Conservation (phyloP, 306 rosid genomes). For the Sindora glabra region DNA sequence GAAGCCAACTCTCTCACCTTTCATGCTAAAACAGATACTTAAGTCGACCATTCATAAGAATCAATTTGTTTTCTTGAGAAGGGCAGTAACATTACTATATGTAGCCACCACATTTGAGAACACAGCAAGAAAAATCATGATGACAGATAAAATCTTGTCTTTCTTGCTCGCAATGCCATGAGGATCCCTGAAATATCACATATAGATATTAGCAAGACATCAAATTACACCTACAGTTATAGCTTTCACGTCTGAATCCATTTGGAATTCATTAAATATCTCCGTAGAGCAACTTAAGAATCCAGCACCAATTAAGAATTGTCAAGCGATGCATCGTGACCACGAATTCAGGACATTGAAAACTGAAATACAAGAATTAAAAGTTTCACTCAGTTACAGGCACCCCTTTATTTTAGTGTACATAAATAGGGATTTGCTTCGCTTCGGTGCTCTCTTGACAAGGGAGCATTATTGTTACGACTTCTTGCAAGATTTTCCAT, state of each 20-base stretch:
- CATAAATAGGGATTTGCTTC: too few species aligned
- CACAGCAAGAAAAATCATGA: constrained; percentile 78
- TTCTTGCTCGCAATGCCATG: constrained; percentile 59
- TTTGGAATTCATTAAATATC: background rate
- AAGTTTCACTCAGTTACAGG: background rate
- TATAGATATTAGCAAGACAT: background rate
- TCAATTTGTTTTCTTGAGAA: constrained; percentile 22
- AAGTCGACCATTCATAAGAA: background rate
- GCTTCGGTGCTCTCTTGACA: too few species aligned
- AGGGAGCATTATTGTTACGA: too few species aligned
- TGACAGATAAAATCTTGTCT: constrained; percentile 58
- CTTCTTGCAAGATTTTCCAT: too few species aligned
- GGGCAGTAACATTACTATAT: constrained; percentile 40
- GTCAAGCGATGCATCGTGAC: too few species aligned
- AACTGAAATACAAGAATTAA: too few species aligned
- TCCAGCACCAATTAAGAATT: background rate
- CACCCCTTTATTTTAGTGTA: background rate
- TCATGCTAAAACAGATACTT: background rate
- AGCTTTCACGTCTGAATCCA: background rate
- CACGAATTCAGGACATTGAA: too few species aligned
- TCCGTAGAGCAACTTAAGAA: background rate
- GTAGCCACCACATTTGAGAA: too few species aligned
- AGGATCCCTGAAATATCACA: constrained; percentile 47
- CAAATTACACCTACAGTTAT: background rate
- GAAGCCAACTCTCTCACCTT: background rate